phyloP scores from a whole-genome alignment of 2,329 filamentous ascomycete species.

The Aspergillus pseudoterreus region DNA sequence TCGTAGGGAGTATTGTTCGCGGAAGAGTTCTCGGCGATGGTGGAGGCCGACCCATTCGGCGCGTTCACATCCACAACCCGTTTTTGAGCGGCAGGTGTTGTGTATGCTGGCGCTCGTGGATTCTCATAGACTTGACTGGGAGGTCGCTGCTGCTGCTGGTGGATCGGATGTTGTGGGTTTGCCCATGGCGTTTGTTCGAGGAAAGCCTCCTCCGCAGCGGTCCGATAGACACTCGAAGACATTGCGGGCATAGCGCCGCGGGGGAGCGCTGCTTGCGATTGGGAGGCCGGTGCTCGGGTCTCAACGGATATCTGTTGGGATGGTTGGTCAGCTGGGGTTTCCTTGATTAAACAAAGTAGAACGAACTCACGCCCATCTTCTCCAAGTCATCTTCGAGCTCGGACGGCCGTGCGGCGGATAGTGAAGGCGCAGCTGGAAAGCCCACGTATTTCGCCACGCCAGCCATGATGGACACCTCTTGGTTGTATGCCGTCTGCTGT shows the following conservation, averaged over 20 bases:
- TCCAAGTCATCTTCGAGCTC: slow-evolving; percentile 85
- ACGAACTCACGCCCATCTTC: slow-evolving; percentile 73
- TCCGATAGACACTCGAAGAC: slow-evolving; percentile 30
- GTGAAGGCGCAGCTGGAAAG: slow-evolving; percentile 89
- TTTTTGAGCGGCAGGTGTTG: slow-evolving; percentile 44
- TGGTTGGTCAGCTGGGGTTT: neutral
- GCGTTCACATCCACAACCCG: slow-evolving; percentile 40
- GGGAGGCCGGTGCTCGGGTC: slow-evolving; percentile 18
- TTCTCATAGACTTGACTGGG: slow-evolving; percentile 31
- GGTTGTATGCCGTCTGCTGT: slow-evolving; percentile 89
- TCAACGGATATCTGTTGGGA: slow-evolving; percentile 29
- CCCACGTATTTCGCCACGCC: slow-evolving; percentile 93
- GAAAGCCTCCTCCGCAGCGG: slow-evolving; percentile 76
- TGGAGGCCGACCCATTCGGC: slow-evolving; percentile 45
- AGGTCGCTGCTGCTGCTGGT: slow-evolving; percentile 46
- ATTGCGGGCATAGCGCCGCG: slow-evolving; percentile 30
- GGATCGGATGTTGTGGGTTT: slow-evolving; percentile 75
- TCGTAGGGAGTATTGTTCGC: slow-evolving; percentile 43
- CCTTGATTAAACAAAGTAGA: neutral
- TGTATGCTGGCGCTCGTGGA: slow-evolving; percentile 32
- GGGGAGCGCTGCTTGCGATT: slow-evolving; percentile 27
- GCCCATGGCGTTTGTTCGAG: slow-evolving; percentile 89
- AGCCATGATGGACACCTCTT: slow-evolving; percentile 85
- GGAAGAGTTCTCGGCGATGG: slow-evolving; percentile 45
- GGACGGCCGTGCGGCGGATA: slow-evolving; percentile 65